Percentiles rank a stretch among this genome's conserved stretches.
These are phyloP conservation scores for Hemileia vastatrix DNA, from an alignment of 1,284 basidiomycete genomes.

Conservation along the genomic window DNA sequence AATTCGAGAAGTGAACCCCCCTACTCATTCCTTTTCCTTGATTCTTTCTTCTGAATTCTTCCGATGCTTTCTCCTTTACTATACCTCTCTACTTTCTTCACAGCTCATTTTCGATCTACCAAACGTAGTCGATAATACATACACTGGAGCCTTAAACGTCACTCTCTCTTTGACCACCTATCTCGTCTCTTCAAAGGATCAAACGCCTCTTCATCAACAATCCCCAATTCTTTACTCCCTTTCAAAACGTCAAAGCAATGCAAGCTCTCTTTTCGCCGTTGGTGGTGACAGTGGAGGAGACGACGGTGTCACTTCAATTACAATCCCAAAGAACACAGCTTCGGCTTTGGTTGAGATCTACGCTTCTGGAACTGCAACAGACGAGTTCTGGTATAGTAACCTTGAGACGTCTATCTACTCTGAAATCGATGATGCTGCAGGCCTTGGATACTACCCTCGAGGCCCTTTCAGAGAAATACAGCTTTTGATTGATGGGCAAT, in stretches of 20 bases:
- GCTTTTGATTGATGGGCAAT: conserved; percentile 60
- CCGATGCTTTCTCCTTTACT: too few species aligned
- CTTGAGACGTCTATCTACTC: conserved; percentile 25
- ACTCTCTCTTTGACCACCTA: conserved; percentile 13
- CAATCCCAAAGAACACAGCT: conserved; percentile 24
- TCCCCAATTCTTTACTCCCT: conserved; percentile 28
- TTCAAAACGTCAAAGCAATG: conserved; percentile 23
- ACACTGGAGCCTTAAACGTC: too few species aligned
- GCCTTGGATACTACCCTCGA: conserved; percentile 21
- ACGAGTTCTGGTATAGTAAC: conserved; percentile 31
- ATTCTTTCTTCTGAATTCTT: too few species aligned
- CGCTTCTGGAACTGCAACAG: conserved; percentile 10
- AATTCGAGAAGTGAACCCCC: background rate
- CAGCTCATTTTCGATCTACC: too few species aligned
- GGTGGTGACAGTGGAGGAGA: conserved; percentile 16
- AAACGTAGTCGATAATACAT: too few species aligned
- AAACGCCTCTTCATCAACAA: conserved; percentile 15
- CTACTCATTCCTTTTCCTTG: too few species aligned
- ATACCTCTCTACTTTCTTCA: too few species aligned
- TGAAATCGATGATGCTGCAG: conserved; percentile 22
- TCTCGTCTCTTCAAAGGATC: background rate
- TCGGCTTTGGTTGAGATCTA: conserved; percentile 15
- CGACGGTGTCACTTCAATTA: conserved; percentile 23
- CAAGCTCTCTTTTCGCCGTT: conserved; percentile 26
- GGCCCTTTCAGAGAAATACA: conserved; percentile 68